Base-by-base conservation (phyloP, 2,329 filamentous ascomycete species). In the Capronia coronata region DNA sequence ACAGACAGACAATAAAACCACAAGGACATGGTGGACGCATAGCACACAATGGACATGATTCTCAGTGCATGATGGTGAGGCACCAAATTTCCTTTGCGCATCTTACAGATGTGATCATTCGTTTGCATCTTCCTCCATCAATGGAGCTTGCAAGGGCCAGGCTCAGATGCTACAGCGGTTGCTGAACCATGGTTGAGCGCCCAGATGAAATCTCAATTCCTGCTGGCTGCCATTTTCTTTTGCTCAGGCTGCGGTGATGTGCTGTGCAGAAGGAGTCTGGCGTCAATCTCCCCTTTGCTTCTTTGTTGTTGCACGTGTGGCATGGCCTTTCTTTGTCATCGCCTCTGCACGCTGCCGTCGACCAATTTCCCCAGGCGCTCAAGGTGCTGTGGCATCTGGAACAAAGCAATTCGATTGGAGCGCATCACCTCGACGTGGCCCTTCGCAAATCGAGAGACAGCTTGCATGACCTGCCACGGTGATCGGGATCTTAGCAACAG, bases 131-230 rank as follows among this genome's bases (percentile, higher is more conserved):
- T 35, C 23, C 41, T 25, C 19, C 47, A 52, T 48, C 19, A 39
- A 27, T 18, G 40, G 29, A 32, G 43, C 40, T 37, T 51, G 44
- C 38, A 22, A 44, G 41, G 41, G 41, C 42, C 49, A 48, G 37
- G 18, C 30, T 51, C 35, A 39, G 21, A 34, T 19, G 19, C 48
- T 49, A 46, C 45, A 40, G 54, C 39, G 19, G 39, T 21, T 46
- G 48, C 42, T 46, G 51, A 53, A 55, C 52, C 55, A 53, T 51
- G 55, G 46, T 49, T 51, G 32, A 48, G 42, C 48, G 43, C 34
- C 52, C 47, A 47, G 55, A 39, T 54, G 53, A 52, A 51, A 58
- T 58, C 53, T 50, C 51, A 58, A 58, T 58, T 46, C 44, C 47
- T 56, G 56, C 50, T 48, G 48, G 44, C 34, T 46, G 46, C 53